Conservation (phyloP, 257 asterid genomes). For the Dorcoceras hygrometricum region DNA sequence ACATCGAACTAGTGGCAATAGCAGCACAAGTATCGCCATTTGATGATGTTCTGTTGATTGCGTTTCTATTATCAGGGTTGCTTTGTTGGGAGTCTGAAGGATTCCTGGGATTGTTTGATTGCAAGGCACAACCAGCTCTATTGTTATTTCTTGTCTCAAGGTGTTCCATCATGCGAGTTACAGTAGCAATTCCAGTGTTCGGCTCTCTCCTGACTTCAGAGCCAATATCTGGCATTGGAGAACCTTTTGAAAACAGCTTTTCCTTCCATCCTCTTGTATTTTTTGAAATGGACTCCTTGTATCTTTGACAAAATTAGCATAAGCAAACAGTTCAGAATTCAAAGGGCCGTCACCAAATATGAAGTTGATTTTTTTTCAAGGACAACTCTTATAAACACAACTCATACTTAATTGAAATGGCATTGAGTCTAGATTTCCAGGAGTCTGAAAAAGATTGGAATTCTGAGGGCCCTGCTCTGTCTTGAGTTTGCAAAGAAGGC, state of each 20-base stretch:
- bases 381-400: background rate
- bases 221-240: slow-evolving; percentile 71
- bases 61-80: slow-evolving; percentile 35
- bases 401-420: slow-evolving; percentile 78
- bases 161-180: slow-evolving; percentile 88
- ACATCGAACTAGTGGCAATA: slow-evolving; percentile 44
- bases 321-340: slow-evolving; percentile 13
- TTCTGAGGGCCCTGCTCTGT: slow-evolving; percentile 84
- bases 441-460: slow-evolving; percentile 63
- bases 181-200: slow-evolving; percentile 75
- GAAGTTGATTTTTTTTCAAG: background rate
- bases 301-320: slow-evolving; percentile 38
- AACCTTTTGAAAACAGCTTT: slow-evolving; percentile 74
- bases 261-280: slow-evolving; percentile 88
- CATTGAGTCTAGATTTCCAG: slow-evolving; percentile 73
- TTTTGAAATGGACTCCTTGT: slow-evolving; percentile 83
- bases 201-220: slow-evolving; percentile 73
- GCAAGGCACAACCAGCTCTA: slow-evolving; percentile 27
- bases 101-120: slow-evolving; percentile 27
- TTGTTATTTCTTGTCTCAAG: slow-evolving; percentile 65
- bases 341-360: slow-evolving; percentile 6
- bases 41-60: slow-evolving; percentile 27
- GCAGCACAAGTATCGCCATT: slow-evolving; percentile 38
- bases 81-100: slow-evolving; percentile 39
- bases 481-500: slow-evolving; percentile 48